Evolutionary conservation across 1,284 basidiomycete species (phyloP), one percentile per base, ranked within the genome.

Genomic region (Heliocybe sulcata): DNA sequence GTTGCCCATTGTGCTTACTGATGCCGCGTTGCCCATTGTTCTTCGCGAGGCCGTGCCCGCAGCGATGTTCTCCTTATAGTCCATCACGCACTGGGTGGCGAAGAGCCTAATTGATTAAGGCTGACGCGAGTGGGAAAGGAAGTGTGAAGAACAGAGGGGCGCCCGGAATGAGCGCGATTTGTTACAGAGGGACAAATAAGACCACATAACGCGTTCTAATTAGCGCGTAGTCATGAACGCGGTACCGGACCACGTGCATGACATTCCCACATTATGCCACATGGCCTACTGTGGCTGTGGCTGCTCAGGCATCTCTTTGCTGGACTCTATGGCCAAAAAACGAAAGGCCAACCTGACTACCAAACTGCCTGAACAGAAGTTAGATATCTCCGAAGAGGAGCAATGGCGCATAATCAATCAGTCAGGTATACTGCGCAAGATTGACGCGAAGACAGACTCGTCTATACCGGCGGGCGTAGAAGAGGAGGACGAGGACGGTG

Each of bases 371-470:
- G 50, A 51, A 29, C 4, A 35, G 11, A 27, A 14, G 31, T 11
- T 22, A 20, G 76, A 85, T 51, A 82, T 92, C 33, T 66, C 87
- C 2, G 82, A 87, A 64, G 80, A 84, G 1, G 89, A 92, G 64
- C 81, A 91, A 75, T 84, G 83, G 85, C 80, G 87, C 11, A 69
- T 92, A 48, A 80, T 92, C 61, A 76, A 81, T 23, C 72, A 89
- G 59, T 77, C 81, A 22, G 87, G 86, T 26, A 72, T 90, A 47
- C 72, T 92, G 25, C 74, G 77, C 57, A 74, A 76, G 57, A 61
- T 77, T 2, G 55, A 58, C 33, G 59, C 57, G 4, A 19, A 47
- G 45, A 57, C 55, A 26, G 53, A 53, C 55, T 48, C 56, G 38
- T n/a, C n/a, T n/a, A n/a, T n/a, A n/a, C n/a, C n/a, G 25, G 54